Base-by-base conservation (phyloP, 2,329 filamentous ascomycete genomes). In the Fusarium sulawesiense region DNA sequence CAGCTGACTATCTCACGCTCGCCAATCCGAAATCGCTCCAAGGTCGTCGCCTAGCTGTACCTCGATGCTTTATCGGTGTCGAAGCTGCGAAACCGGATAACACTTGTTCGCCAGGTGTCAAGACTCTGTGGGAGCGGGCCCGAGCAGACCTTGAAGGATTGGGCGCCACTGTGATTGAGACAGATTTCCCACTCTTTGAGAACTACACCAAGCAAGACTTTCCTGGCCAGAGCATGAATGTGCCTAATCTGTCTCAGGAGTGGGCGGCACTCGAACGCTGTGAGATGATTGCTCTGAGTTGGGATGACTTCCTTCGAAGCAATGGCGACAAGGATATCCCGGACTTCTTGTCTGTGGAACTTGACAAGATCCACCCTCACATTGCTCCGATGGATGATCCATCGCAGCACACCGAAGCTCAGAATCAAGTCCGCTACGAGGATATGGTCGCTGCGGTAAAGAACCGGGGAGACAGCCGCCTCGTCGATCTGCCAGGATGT, bases 351-450 rank as follows among this genome's bases (percentile, higher is more conserved):
- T 13, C 6, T 25, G 55, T 42, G 0, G 44, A 61, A 1, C 55
- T 42, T 1, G 13, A 44, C 16, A 61, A 61, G 16, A 51, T 61
- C 1, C 45, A 61, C 1, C 55, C 55, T 1, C 55, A 40, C 2
- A 44, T 61, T 30, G 58, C 58, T 1, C 58, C 55, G 0, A 37
- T 61, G 58, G 58, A 61, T 6, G 55, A 61, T 3, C 58, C 58
- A 1, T 44, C 58, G 1, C 32, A 50, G 27, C 55, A 61, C 3
- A 44, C 55, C 2, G 58, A 61, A 12, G 13, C 58, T 0, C 58
- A 61, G 13, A 60, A 61, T 6, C 58, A 61, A 13, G 58, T 61
- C 2, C 58, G 58, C 4, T 61, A 61, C 2, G 55, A 42, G 7
- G 55, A 61, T 1, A 61, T 60, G 58, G 27, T 60, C 1, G 37